These are phyloP conservation scores for Erysimum cheiranthoides DNA, from an alignment of 345 rosid genomes.

Conservation along the genomic window DNA sequence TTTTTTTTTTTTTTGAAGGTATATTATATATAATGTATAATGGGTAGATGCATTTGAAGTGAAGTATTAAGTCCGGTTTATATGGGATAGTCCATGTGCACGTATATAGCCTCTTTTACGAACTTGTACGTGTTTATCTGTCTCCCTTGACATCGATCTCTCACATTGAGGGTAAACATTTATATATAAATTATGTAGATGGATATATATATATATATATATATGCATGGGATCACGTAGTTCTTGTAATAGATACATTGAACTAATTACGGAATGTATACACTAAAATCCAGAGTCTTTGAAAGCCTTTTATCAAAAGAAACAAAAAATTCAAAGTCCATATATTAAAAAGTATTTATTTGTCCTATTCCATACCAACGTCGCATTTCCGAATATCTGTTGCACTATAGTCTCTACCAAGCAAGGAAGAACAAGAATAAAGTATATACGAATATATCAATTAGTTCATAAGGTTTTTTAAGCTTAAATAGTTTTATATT, in stretches of 20 bases:
- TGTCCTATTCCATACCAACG: slow-evolving; percentile 10
- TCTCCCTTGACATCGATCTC: slow-evolving; percentile 18
- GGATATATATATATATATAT: not conserved
- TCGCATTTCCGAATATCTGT: not conserved
- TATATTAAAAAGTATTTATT: not conserved
- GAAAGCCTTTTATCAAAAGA: too few relatives aligned
- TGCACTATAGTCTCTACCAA: not conserved
- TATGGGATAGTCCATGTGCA: slow-evolving; percentile 40
- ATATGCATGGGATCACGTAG: slow-evolving; percentile 36
- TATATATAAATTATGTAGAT: not conserved
- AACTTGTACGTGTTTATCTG: slow-evolving; percentile 23
- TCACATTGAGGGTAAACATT: not conserved
- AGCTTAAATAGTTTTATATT: not conserved
- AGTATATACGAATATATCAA: too few relatives aligned
- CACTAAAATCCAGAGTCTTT: not conserved
- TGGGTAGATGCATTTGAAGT: slow-evolving; percentile 24
- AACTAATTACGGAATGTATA: not conserved
- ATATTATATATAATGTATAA: not conserved
- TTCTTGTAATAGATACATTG: slow-evolving; percentile 21
- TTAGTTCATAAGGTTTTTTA: not conserved
- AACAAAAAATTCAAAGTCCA: not conserved
- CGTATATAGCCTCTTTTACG: not conserved
- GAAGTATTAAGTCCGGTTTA: slow-evolving; percentile 30
- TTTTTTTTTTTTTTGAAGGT: too few relatives aligned
- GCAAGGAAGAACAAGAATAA: slow-evolving; percentile 4